Conservation (phyloP, 164 flowering plant genomes). For the Stephania japonica region DNA sequence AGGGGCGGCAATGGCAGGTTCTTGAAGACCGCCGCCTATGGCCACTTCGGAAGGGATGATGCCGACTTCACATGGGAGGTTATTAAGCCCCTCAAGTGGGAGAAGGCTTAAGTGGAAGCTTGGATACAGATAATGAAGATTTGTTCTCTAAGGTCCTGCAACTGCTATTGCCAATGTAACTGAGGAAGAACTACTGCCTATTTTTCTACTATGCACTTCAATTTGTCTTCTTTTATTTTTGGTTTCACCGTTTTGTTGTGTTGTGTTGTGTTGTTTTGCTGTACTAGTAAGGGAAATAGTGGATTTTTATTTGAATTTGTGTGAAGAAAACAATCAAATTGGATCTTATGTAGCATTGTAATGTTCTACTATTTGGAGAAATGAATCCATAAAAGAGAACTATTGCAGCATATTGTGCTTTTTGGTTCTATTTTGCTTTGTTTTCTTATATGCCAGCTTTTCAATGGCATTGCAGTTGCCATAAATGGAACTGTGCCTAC, state of each 20-base stretch:
- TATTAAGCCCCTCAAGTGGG: constrained; percentile 84
- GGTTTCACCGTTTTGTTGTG: neutral
- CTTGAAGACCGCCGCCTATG: constrained; percentile 80
- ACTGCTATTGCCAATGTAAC: neutral
- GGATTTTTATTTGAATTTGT: constrained; percentile 3
- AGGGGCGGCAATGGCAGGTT: constrained; percentile 73
- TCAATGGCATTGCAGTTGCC: no score
- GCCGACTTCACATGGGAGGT: constrained; percentile 90
- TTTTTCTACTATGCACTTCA: neutral
- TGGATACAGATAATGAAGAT: neutral
- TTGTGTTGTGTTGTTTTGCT: neutral
- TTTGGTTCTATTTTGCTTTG: neutral
- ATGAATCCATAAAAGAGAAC: neutral
- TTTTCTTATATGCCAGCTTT: neutral
- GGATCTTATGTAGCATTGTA: neutral
- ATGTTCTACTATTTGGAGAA: neutral
- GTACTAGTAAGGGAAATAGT: neutral
- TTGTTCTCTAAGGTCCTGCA: neutral
- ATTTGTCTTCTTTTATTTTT: neutral
- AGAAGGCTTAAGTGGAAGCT: constrained; percentile 34
- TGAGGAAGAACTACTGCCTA: constrained; percentile 3
- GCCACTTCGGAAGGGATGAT: constrained; percentile 88
- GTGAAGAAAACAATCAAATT: neutral
- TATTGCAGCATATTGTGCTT: neutral
- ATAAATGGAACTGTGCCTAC: no score